Evolutionary conservation across 2,329 filamentous ascomycete species (phyloP), one percentile per base, ranked within the genome.

Genomic region (Fusarium sp.): DNA sequence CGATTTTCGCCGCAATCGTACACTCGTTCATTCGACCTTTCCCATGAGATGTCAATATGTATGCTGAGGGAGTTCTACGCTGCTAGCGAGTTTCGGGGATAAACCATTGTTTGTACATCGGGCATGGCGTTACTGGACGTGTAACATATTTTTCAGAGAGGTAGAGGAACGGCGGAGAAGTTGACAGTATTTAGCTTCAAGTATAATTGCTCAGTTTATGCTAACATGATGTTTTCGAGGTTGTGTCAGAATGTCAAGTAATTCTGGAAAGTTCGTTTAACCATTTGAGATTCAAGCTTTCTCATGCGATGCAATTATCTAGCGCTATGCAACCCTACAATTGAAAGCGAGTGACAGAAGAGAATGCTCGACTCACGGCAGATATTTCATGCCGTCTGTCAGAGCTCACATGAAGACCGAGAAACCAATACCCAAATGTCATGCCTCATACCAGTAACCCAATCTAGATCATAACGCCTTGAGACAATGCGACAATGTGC

Each of bases 71-170:
- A 59, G 52, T 52, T 59, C 23, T 52, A 46, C 59, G 60, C 64
- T 65, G 53, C 58, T 57, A 37, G 48, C 49, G 44, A 60, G 69
- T 68, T 73, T 73, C 73, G 56, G 69, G 68, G 61, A 65, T 55
- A 74, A 76, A 74, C 75, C 65, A 75, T 76, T 73, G 74, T 74
- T 77, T 73, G 72, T 77, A 78, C 77, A 81, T 80, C 66, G 73
- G 78, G 77, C 75, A 78, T 72, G 79, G 80, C 78, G 79, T 80
- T 80, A 65, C 65, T 75, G 76, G 76, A 74, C 69, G 67, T 81
- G 77, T 80, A 80, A 68, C 63, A 64, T 70, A 67, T 70, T 53
- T 65, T 77, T 77, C 75, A 73, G 70, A 73, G 71, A 76, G 70
- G 72, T 77, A 74, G 75, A 77, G 59, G 65, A 63, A 58, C 58